Percentiles rank a stretch among this genome's conserved stretches.
Evolutionary conservation across 179 eudicot species (phyloP).

Genomic region (Corrigiola litoralis): DNA sequence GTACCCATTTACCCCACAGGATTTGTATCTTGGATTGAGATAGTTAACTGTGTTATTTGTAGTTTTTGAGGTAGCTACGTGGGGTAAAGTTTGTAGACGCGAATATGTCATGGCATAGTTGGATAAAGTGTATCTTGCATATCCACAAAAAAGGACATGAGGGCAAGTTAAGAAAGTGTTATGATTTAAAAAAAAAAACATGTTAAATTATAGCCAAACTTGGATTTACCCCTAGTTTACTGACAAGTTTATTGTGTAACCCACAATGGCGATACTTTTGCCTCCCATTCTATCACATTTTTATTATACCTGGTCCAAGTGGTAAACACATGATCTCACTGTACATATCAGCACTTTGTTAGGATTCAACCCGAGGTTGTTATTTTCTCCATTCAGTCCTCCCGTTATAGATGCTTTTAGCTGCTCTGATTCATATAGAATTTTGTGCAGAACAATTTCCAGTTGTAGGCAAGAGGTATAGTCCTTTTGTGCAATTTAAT

Average conservation of each 20-base stretch:
- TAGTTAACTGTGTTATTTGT: not conserved
- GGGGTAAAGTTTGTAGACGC: not conserved
- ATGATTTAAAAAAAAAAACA: not conserved
- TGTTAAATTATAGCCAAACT: not conserved
- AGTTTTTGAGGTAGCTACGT: not conserved
- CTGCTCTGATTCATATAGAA: too few species aligned
- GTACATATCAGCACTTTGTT: too few species aligned
- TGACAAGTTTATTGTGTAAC: not conserved
- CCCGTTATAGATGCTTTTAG: too few species aligned
- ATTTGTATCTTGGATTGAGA: not conserved
- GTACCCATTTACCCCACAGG: too few species aligned
- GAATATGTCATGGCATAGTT: not conserved
- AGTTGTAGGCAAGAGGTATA: too few species aligned
- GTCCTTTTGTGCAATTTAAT: too few species aligned
- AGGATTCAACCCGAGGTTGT: too few species aligned
- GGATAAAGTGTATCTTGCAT: not conserved
- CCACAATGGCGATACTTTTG: not conserved
- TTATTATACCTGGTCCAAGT: too few species aligned
- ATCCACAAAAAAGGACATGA: not conserved
- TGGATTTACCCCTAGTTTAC: not conserved
- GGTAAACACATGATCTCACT: too few species aligned
- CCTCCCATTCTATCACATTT: not conserved
- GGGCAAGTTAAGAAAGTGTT: not conserved
- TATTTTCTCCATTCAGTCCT: too few species aligned
- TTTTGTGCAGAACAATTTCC: too few species aligned